Percentiles rank a stretch among this genome's conserved stretches.
phyloP scores from a whole-genome alignment of 1,139 yeast species.

The Williopsis jadinii region DNA sequence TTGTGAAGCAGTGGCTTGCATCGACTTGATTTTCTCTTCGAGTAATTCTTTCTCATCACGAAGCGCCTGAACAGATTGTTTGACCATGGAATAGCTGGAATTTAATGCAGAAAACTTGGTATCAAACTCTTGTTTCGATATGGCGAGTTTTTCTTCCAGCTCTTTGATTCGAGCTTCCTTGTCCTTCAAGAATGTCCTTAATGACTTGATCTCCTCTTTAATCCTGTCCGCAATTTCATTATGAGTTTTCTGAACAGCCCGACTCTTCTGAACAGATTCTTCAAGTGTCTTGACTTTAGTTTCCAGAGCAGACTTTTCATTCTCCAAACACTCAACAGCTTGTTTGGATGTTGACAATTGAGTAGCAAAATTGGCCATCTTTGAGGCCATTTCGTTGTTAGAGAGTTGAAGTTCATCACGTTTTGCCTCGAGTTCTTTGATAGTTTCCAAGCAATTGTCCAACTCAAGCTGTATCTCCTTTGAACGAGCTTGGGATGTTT shows the following conservation, averaged over 20 bases:
- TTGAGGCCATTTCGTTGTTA: constrained; percentile 27
- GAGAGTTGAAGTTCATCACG: constrained; percentile 30
- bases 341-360: constrained; percentile 18
- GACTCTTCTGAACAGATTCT: constrained; percentile 12
- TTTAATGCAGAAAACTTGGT: constrained; percentile 28
- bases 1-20: constrained; percentile 31
- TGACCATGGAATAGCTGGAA: constrained; percentile 29
- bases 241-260: constrained; percentile 16
- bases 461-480: constrained; percentile 34
- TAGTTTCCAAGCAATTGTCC: constrained; percentile 26
- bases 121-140: constrained; percentile 31
- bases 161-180: constrained; percentile 31
- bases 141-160: constrained; percentile 27
- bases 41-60: constrained; percentile 43
- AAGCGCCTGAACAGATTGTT: constrained; percentile 37
- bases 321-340: constrained; percentile 17
- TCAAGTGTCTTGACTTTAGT: constrained; percentile 13
- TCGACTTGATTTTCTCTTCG: constrained; percentile 29
- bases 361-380: constrained; percentile 18
- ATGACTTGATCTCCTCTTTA: constrained; percentile 19
- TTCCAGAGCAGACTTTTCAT: constrained; percentile 17
- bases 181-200: constrained; percentile 25
- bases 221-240: constrained; percentile 9
- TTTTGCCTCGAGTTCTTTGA: constrained; percentile 31
- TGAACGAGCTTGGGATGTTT: constrained; percentile 32